phyloP scores from a whole-genome alignment of 768 basidiomycete species.

The Floccularia luteovirens region DNA sequence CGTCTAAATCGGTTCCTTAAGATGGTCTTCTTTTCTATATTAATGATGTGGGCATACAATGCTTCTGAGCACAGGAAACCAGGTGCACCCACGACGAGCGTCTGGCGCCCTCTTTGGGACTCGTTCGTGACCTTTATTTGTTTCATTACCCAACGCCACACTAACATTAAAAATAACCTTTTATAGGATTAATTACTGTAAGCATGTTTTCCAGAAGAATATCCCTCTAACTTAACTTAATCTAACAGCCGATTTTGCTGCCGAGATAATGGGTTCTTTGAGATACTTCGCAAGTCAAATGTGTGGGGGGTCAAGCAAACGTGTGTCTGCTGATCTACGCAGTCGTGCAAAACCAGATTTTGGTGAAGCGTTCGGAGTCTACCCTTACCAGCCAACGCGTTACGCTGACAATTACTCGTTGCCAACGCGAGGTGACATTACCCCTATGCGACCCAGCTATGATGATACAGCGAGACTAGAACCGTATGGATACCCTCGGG shows the following conservation, averaged over 20 bases:
- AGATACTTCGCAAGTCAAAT: constrained; percentile 47
- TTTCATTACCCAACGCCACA: constrained; percentile 1
- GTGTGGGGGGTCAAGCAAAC: constrained; percentile 16
- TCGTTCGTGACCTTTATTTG: constrained; percentile 27
- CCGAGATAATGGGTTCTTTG: constrained; percentile 59
- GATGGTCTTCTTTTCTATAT: constrained; percentile 76
- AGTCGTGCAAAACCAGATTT: constrained; percentile 18
- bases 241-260: constrained; percentile 49
- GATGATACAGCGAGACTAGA: constrained; percentile 11
- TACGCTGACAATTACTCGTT: neutral
- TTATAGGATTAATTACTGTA: constrained; percentile 23
- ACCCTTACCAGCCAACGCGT: neutral
- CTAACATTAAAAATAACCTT: neutral
- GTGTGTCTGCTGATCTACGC: constrained; percentile 2
- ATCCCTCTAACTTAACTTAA: neutral
- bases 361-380: constrained; percentile 31
- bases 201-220: constrained; percentile 3
- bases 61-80: constrained; percentile 55
- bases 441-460: constrained; percentile 10
- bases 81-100: constrained; percentile 36
- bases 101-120: constrained; percentile 71
- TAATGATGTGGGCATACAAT: constrained; percentile 85
- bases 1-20: constrained; percentile 17
- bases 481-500: constrained; percentile 5
- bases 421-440: neutral